These are phyloP conservation scores for Pisolithus orientalis DNA, from an alignment of 768 basidiomycete genomes.

Conservation along the genomic window DNA sequence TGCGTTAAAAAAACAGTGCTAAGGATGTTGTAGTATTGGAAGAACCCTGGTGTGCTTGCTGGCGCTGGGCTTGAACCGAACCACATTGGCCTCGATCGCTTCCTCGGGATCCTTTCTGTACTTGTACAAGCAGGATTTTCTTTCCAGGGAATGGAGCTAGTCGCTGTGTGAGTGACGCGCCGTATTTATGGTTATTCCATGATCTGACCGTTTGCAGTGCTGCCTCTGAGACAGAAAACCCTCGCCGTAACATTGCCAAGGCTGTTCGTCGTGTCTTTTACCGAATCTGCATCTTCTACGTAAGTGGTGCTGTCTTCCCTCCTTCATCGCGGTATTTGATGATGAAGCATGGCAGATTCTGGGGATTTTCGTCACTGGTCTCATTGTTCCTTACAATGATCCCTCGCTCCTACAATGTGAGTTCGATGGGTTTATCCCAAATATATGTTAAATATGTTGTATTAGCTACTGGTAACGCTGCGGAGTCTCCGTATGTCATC, in stretches of 20 bases:
- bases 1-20: background rate
- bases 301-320: constrained; percentile 20
- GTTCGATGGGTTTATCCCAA: constrained; percentile 2
- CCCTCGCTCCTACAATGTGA: constrained; percentile 36
- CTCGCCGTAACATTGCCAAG: constrained; percentile 71
- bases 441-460: background rate
- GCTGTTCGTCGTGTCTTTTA: constrained; percentile 75
- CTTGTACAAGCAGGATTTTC: constrained; percentile 62
- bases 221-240: constrained; percentile 72
- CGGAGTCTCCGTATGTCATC: constrained; percentile 77
- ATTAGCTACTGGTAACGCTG: constrained; percentile 46
- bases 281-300: constrained; percentile 76
- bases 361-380: constrained; percentile 62
- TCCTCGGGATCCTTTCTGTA: constrained; percentile 36
- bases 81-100: constrained; percentile 31
- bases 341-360: constrained; percentile 42
- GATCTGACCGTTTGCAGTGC: constrained; percentile 36
- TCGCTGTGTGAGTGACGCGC: constrained; percentile 50
- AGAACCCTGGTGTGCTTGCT: constrained; percentile 51
- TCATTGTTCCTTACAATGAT: constrained; percentile 70
- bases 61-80: constrained; percentile 26
- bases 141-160: constrained; percentile 72
- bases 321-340: background rate
- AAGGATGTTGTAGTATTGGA: constrained; percentile 47
- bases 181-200: constrained; percentile 1